Evolutionary conservation across 148 eudicot genomes (phyloP).

Genomic region (Camellia japonica): DNA sequence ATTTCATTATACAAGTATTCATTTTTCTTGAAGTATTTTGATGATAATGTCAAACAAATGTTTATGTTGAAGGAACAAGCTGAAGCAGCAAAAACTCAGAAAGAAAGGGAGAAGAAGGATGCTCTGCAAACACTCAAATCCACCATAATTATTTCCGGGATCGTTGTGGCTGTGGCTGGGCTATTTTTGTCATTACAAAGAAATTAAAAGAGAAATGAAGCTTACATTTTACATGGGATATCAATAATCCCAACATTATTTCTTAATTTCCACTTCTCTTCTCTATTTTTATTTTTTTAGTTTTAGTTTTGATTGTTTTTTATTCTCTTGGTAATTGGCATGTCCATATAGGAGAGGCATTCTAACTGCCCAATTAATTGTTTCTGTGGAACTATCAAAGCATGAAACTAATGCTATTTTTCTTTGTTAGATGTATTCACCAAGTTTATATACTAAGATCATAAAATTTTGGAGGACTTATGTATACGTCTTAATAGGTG

Average conservation of each 20-base stretch:
- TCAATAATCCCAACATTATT: background rate
- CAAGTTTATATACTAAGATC: too few relatives aligned
- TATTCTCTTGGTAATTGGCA: background rate
- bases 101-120: conserved; percentile 31
- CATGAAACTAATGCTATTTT: background rate
- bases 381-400: background rate
- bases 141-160: conserved; percentile 49
- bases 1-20: too few relatives aligned
- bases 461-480: too few relatives aligned
- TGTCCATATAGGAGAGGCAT: background rate
- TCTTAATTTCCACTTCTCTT: background rate
- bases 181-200: conserved; percentile 33
- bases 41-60: background rate
- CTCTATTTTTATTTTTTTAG: background rate
- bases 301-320: background rate
- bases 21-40: too few relatives aligned
- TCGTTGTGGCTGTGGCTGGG: conserved; percentile 54
- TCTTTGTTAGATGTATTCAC: background rate
- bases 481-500: too few relatives aligned
- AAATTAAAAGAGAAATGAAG: conserved; percentile 33
- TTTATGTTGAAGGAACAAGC: conserved; percentile 21
- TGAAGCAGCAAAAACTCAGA: conserved; percentile 20
- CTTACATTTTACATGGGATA: background rate
- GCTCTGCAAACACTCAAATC: conserved; percentile 39
- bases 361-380: background rate